Evolutionary conservation across 192 early-diverging fungal species (phyloP).

Genomic region (Coemansia erecta): DNA sequence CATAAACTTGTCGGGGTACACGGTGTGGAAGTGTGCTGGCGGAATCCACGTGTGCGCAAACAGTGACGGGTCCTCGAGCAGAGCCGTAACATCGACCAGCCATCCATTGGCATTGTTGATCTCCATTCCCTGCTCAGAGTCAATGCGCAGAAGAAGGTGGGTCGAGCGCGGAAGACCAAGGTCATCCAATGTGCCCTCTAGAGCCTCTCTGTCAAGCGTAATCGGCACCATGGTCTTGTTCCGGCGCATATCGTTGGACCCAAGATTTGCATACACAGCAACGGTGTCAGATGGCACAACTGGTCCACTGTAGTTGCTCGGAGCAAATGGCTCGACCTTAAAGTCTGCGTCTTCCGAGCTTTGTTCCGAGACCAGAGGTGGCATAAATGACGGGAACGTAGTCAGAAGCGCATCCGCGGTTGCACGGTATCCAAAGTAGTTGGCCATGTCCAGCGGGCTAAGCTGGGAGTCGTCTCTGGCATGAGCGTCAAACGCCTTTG

Average conservation of each 20-base stretch:
- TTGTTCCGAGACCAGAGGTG: constrained; percentile 13
- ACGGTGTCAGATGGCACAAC: constrained; percentile 20
- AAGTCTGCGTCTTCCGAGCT: constrained; percentile 16
- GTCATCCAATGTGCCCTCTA: constrained; percentile 31
- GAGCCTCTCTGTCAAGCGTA: constrained; percentile 25
- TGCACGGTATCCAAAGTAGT: constrained; percentile 46
- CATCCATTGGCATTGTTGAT: constrained; percentile 16
- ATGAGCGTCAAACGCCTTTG: constrained; percentile 21
- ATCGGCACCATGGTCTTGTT: constrained; percentile 20
- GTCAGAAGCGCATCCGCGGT: constrained; percentile 39
- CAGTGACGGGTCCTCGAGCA: constrained; percentile 24
- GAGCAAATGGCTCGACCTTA: constrained; percentile 14
- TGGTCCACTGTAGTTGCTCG: not conserved
- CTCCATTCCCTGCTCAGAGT: constrained; percentile 37
- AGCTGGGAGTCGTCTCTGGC: constrained; percentile 24
- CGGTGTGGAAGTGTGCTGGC: constrained; percentile 43
- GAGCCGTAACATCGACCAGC: constrained; percentile 24
- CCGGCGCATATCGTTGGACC: constrained; percentile 43
- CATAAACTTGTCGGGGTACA: constrained; percentile 39
- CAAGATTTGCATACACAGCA: constrained; percentile 37
- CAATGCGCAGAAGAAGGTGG: constrained; percentile 46
- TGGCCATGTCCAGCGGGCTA: constrained; percentile 41
- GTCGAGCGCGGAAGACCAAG: constrained; percentile 40
- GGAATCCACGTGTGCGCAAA: constrained; percentile 25
- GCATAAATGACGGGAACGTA: constrained; percentile 8